Conservation (phyloP, 2,329 filamentous ascomycete species). For the Chaetomium strumarium region DNA sequence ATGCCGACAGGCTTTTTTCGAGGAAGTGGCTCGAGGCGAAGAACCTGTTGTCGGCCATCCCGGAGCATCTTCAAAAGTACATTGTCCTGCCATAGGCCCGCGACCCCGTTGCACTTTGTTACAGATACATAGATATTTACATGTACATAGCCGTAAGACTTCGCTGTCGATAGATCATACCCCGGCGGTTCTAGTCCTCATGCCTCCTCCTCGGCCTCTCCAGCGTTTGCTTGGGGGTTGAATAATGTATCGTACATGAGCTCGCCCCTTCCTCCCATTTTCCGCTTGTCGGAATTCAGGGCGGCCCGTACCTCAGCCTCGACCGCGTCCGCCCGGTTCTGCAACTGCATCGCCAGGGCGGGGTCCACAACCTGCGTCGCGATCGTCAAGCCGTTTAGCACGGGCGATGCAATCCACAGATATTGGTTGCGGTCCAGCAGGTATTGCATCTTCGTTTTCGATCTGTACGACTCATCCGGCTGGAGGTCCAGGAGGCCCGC, state of each 20-base stretch:
- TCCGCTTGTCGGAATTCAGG: background rate
- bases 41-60: constrained; percentile 73
- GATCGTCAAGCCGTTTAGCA: constrained; percentile 40
- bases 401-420: constrained; percentile 31
- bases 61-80: constrained; percentile 82
- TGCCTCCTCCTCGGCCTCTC: constrained; percentile 1
- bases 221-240: constrained; percentile 13
- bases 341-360: constrained; percentile 34
- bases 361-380: constrained; percentile 38
- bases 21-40: constrained; percentile 85
- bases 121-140: constrained; percentile 21
- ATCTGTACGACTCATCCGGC: constrained; percentile 28
- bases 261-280: constrained; percentile 18
- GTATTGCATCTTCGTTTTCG: constrained; percentile 28
- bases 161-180: background rate
- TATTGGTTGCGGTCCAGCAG: constrained; percentile 33
- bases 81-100: constrained; percentile 70
- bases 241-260: constrained; percentile 31
- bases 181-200: background rate
- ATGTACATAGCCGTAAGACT: constrained; percentile 1
- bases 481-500: constrained; percentile 35
- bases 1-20: constrained; percentile 90
- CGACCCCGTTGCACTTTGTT: background rate
- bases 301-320: constrained; percentile 26
- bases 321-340: constrained; percentile 33